These are phyloP conservation scores for Stagonosporopsis vannaccii DNA, from an alignment of 2,329 filamentous ascomycete species.

Conservation along the genomic window DNA sequence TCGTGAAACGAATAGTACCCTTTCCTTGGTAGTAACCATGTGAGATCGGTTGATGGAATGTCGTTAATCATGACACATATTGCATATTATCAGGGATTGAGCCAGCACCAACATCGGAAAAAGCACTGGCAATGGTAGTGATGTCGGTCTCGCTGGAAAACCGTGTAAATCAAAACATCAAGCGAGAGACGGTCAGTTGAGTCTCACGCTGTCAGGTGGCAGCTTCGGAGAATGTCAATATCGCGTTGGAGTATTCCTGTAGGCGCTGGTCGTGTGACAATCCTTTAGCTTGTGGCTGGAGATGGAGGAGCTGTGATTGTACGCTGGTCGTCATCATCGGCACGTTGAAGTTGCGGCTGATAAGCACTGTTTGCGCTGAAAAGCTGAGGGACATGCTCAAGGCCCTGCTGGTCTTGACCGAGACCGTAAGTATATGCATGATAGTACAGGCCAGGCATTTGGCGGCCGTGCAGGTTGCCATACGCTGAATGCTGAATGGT, in stretches of 20 bases:
- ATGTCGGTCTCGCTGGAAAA: constrained; percentile 23
- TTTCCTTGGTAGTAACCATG: constrained; percentile 19
- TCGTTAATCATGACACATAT: constrained; percentile 24
- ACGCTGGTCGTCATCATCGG: constrained; percentile 44
- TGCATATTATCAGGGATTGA: constrained; percentile 4
- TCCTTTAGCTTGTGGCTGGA: constrained; percentile 37
- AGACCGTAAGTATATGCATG: constrained; percentile 39
- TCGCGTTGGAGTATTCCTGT: background rate
- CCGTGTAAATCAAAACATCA: constrained; percentile 27
- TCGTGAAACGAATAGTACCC: constrained; percentile 11
- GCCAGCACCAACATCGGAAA: constrained; percentile 2
- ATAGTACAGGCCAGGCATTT: constrained; percentile 34
- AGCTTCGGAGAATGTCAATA: constrained; percentile 2
- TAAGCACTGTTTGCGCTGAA: constrained; percentile 34
- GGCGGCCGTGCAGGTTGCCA: constrained; percentile 35
- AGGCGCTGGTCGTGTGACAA: background rate
- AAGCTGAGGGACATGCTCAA: constrained; percentile 35
- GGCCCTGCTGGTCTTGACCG: constrained; percentile 38
- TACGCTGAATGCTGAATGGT: constrained; percentile 34
- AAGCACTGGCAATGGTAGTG: constrained; percentile 11
- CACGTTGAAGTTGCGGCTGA: constrained; percentile 32
- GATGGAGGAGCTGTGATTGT: constrained; percentile 49
- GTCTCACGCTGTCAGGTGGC: constrained; percentile 8
- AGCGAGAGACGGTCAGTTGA: constrained; percentile 27
- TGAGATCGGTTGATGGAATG: constrained; percentile 5